Evolutionary conservation across 345 rosid genomes (phyloP), one percentile per base, ranked within the genome.

Genomic region (Fremontodendron californicum): DNA sequence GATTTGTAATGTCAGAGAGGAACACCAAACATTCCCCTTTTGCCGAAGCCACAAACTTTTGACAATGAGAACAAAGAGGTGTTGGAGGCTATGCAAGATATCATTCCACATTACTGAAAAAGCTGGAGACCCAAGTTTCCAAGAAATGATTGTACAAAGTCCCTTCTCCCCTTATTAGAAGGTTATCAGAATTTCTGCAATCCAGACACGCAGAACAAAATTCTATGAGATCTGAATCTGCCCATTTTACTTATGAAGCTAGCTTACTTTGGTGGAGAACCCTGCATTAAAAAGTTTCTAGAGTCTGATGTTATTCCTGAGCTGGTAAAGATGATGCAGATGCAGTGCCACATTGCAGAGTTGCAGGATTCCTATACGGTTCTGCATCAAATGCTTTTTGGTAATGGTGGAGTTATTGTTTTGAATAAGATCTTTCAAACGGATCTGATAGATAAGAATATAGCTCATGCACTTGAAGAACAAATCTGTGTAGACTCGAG

Each of bases 81-180:
- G 13, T 31, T 80, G 46, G 81, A 70, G 70, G 82, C 77, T 25
- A 73, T 74, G 80, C 79, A 83, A 48, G 85, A 79, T 77, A 79
- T 83, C 65, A 80, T 80, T 74, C 85, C 85, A 25, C n/a, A 69
- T 83, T 25, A 49, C 62, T 15, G 85, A 79, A 74, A 83, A 77
- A 60, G 81, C 81, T 61, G 79, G 82, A 54, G 83, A 83, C 18
- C 58, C 77, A 6, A 62, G 76, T 48, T 74, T 69, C 46, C 33
- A 81, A 43, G 74, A 77, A 18, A 79, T 83, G 81, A 83, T 83
- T 33, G 1, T 83, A 8, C 37, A 39, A 74, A 74, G 83, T 63
- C 77, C 78, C n/a, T n/a, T n/a, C n/a, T n/a, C n/a, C n/a, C 72
- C 77, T 83, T 33, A 52, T 80, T 45, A 46, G 60, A 77, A 79